These are phyloP conservation scores for Coemansia sp. DNA, from an alignment of 192 early-diverging fungal genomes.

Conservation along the genomic window DNA sequence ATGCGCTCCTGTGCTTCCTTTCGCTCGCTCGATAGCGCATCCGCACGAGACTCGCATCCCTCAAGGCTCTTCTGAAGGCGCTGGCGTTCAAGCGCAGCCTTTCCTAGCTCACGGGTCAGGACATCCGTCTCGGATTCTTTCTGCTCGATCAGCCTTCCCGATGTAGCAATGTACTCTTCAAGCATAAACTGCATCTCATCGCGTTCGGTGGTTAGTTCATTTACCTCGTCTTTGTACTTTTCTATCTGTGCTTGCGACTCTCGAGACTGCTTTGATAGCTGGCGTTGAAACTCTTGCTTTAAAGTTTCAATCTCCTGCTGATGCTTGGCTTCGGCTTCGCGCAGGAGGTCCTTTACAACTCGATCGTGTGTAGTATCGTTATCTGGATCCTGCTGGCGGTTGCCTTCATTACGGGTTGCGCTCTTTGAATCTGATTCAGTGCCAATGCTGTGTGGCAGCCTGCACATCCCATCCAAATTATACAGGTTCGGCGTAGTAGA, in stretches of 20 bases:
- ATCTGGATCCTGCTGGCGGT: neutral
- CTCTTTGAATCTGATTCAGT: neutral
- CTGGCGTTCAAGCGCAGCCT: conserved; percentile 36
- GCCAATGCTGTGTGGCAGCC: neutral
- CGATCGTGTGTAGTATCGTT: neutral
- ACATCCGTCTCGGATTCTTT: conserved; percentile 27
- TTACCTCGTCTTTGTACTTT: conserved; percentile 7
- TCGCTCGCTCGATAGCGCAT: conserved; percentile 18
- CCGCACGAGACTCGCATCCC: neutral
- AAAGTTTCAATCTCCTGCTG: conserved; percentile 9
- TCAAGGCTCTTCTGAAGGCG: conserved; percentile 25
- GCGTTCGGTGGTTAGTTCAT: conserved; percentile 12
- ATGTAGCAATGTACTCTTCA: conserved; percentile 34
- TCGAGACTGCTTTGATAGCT: conserved; percentile 11
- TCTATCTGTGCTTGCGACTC: conserved; percentile 11
- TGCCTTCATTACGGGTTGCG: neutral
- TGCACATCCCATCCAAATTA: neutral
- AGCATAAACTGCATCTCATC: conserved; percentile 37
- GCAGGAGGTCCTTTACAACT: conserved; percentile 2
- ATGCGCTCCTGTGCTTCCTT: conserved; percentile 16
- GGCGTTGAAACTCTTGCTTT: conserved; percentile 14
- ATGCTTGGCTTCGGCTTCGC: conserved; percentile 13
- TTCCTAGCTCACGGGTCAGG: conserved; percentile 39
- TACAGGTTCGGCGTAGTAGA: neutral
- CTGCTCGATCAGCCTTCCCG: conserved; percentile 31